A percentile compares a stretch with the other conserved stretches of the same genome.
Evolutionary conservation across 805 yeast species (phyloP).

Genomic region (Candida parachauliodes): DNA sequence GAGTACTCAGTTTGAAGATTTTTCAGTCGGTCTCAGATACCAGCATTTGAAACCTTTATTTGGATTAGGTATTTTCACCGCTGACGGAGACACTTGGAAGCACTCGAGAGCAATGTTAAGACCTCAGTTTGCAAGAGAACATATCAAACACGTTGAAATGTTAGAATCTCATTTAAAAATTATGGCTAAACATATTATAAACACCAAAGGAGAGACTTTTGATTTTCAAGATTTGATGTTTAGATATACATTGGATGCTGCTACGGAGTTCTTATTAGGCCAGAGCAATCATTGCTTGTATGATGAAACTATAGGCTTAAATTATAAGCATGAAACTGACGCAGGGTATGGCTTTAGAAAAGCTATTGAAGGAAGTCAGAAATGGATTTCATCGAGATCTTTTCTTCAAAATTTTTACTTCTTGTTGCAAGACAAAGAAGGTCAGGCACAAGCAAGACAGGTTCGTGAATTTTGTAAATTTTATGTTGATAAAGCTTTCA

Average conservation of each 20-base stretch:
- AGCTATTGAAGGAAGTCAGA: slow-evolving; percentile 35
- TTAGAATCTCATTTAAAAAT: slow-evolving; percentile 40
- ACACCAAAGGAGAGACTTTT: slow-evolving; percentile 22
- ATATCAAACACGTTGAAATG: slow-evolving; percentile 35
- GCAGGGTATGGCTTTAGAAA: slow-evolving; percentile 31
- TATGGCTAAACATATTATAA: slow-evolving; percentile 27
- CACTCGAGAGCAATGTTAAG: slow-evolving; percentile 42
- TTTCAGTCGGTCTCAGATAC: slow-evolving; percentile 35
- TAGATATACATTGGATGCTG: slow-evolving; percentile 37
- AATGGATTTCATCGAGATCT: slow-evolving; percentile 26
- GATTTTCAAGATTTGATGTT: slow-evolving; percentile 38
- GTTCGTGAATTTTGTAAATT: slow-evolving; percentile 21
- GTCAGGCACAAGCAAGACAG: slow-evolving; percentile 21
- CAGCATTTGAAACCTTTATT: slow-evolving; percentile 32
- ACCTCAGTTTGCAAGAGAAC: slow-evolving; percentile 42
- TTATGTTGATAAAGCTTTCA: slow-evolving; percentile 28
- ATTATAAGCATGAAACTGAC: slow-evolving; percentile 23
- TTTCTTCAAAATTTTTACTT: slow-evolving; percentile 24
- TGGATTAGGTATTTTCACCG: slow-evolving; percentile 42
- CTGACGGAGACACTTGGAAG: slow-evolving; percentile 42
- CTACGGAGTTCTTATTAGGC: slow-evolving; percentile 41
- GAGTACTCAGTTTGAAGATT: slow-evolving; percentile 40
- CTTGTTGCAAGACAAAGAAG: slow-evolving; percentile 20
- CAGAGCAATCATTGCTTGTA: slow-evolving; percentile 30
- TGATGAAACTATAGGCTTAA: slow-evolving; percentile 10